Evolutionary conservation across 495 filamentous ascomycete species (phyloP), one percentile per base, ranked within the genome.

Genomic region (Aspergillus ostianus): DNA sequence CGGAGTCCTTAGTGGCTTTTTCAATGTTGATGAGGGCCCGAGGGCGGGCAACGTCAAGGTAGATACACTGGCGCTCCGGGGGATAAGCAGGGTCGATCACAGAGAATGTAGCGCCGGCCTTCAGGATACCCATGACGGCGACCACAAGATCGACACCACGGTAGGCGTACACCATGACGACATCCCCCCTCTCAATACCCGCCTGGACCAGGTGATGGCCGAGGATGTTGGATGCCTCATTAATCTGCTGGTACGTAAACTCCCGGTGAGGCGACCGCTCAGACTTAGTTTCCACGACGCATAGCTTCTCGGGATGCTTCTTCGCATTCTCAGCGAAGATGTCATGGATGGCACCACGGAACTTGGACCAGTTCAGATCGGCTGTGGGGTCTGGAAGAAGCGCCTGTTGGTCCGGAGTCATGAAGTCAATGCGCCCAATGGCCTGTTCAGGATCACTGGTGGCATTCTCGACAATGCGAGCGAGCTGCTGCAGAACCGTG

Each of bases 31-130:
- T 85, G 56, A 97, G 76, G 20, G 89, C 90, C 46, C 86, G 79
- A 10, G 93, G 93, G 58, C 86, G 82, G 32, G 93, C 89, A 26
- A 97, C 93, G 62, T 97, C 90, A 32, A 98, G 84, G 65, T 94
- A 96, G 66, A 96, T 90, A 63, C 89, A 88, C 69, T 98, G 94
- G 50, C 94, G 77, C 49, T 89, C 89, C 0, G 90, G 88, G 6
- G 94, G 94, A 69, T 98, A 97, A 17, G 85, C 82, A 3, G 93
- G 93, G 64, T 97, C 93, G 49, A 97, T 85, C 45, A 97, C 91
- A 13, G 70, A 73, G 64, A 80, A 73, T 8, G 74, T 78, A 19
- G 77, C 77, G 60, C 77, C 77, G 32, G 76, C 75, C 68, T 78
- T 84, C 58, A 86, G 61, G n/a, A 78, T 76, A 61, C 82, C 83